phyloP scores from a whole-genome alignment of 2,329 filamentous ascomycete genomes.

The Clonostachys rhizophaga region DNA sequence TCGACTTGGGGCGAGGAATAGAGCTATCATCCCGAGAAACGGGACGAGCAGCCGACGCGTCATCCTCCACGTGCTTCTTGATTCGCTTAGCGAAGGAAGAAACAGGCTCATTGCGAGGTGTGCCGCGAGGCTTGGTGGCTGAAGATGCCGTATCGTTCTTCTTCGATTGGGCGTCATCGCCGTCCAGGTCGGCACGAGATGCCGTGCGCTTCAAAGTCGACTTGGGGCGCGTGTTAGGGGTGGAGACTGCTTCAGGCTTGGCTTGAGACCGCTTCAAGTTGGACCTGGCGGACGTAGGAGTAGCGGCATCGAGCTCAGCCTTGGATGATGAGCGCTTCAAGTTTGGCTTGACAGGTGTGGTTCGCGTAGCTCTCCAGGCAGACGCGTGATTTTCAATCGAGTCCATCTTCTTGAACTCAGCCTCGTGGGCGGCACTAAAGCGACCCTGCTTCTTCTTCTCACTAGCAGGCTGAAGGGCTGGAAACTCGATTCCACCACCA shows the following conservation, averaged over 20 bases:
- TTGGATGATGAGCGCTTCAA: constrained; percentile 53
- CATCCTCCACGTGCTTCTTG: constrained; percentile 63
- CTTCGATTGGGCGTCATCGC: constrained; percentile 6
- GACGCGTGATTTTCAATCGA: constrained; percentile 87
- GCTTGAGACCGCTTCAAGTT: constrained; percentile 45
- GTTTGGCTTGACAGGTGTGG: constrained; percentile 24
- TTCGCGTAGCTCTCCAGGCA: constrained; percentile 60
- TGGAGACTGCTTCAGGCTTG: constrained; percentile 62
- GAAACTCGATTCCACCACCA: constrained; percentile 36
- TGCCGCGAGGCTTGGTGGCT: constrained; percentile 10
- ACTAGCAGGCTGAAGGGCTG: constrained; percentile 68
- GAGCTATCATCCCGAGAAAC: constrained; percentile 44
- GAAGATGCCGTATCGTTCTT: neutral
- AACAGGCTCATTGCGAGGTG: neutral
- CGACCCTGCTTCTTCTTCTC: constrained; percentile 74
- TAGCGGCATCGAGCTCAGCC: constrained; percentile 20
- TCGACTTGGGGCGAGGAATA: constrained; percentile 41
- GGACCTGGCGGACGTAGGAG: constrained; percentile 22
- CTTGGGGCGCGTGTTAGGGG: constrained; percentile 16
- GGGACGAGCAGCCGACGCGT: constrained; percentile 62
- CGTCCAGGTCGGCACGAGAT: constrained; percentile 17
- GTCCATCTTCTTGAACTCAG: constrained; percentile 95
- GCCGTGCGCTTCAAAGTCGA: constrained; percentile 16
- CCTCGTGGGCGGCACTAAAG: constrained; percentile 82
- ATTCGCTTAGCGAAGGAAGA: constrained; percentile 59